These are phyloP conservation scores for Xylaria sp. DNA, from an alignment of 2,329 filamentous ascomycete species.

Conservation along the genomic window DNA sequence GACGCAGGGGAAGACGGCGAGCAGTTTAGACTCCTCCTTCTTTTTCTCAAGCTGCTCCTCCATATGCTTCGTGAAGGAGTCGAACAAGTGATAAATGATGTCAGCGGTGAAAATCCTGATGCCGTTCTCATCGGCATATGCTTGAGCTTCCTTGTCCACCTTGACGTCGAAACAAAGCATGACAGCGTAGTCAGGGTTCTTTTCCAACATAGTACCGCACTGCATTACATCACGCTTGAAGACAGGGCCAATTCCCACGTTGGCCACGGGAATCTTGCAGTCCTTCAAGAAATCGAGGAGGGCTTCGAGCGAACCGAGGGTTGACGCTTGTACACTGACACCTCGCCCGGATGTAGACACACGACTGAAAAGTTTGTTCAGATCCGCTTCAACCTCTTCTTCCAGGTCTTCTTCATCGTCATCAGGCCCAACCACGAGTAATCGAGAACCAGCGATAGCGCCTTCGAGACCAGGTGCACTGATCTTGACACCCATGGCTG, in stretches of 20 bases:
- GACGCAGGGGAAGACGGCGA: conserved; percentile 97
- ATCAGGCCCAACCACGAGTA: conserved; percentile 92
- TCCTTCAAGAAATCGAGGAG: conserved; percentile 94
- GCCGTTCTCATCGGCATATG: conserved; percentile 90
- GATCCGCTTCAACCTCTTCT: conserved; percentile 95
- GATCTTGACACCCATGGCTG: conserved; percentile 98
- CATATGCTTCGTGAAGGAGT: conserved; percentile 96
- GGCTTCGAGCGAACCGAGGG: conserved; percentile 94
- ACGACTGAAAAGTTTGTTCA: conserved; percentile 88
- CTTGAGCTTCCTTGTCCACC: conserved; percentile 93
- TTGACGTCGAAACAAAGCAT: conserved; percentile 99
- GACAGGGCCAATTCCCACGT: conserved; percentile 96
- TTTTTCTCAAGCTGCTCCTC: conserved; percentile 84
- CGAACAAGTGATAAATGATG: conserved; percentile 99
- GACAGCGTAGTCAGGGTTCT: conserved; percentile 92
- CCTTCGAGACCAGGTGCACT: conserved; percentile 94
- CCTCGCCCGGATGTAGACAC: conserved; percentile 92
- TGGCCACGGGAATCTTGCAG: conserved; percentile 96
- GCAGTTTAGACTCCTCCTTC: conserved; percentile 95
- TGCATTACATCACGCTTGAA: conserved; percentile 98
- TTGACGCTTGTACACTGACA: conserved; percentile 97
- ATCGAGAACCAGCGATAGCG: conserved; percentile 93
- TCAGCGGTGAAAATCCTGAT: conserved; percentile 99
- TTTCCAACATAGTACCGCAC: conserved; percentile 95
- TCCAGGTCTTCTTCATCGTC: conserved; percentile 97